Evolutionary conservation across 441 rosid species (phyloP), one percentile per base, ranked within the genome.

Genomic region (Croton laevigatus): DNA sequence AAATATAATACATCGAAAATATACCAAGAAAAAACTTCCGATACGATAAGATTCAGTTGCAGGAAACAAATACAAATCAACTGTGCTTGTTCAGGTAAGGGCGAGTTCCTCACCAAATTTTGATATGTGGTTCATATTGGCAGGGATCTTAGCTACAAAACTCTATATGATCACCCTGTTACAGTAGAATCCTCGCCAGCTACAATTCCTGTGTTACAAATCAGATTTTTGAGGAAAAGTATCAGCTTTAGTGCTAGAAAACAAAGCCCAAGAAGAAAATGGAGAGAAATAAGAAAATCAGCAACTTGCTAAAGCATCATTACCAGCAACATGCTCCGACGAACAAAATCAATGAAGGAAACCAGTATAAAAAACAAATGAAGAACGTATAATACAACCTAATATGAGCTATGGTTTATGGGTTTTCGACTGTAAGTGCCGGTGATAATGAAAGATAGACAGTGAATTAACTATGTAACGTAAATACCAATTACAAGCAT

Each of bases 101-200:
- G 19, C 55, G 10, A 65, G 49, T 58, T 54, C 46, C 58, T 45
- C 58, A 57, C 58, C 68, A 45, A 14, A 64, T 48, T 54, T 34
- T 70, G 62, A 59, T 14, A 59, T 14, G 53, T 34, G 68, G 19
- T 27, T 27, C n/a, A n/a, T 27, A 48, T 17, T 11, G 19, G 20
- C 27, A 6, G n/a, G 23, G 51, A 55, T 46, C 53, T 38, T 13
- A 36, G 69, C 36, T 53, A 38, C 61, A 49, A 34, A 58, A 71
- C 51, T 67, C 70, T 45, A 68, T 32, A 59, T 23, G 59, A 65
- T 79, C 78, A 73, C 38, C 75, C 77, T n/a, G 67, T 37, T 48
- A 66, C 70, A 79, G 55, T 69, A 9, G 62, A 45, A 44, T 20
- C 73, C 57, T 82, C 84, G 32, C 74, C 75, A 22, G 78, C 70